Evolutionary conservation across 2,329 filamentous ascomycete species (phyloP), one percentile per base, ranked within the genome.

Genomic region (Fusarium pseudoanthophilum): DNA sequence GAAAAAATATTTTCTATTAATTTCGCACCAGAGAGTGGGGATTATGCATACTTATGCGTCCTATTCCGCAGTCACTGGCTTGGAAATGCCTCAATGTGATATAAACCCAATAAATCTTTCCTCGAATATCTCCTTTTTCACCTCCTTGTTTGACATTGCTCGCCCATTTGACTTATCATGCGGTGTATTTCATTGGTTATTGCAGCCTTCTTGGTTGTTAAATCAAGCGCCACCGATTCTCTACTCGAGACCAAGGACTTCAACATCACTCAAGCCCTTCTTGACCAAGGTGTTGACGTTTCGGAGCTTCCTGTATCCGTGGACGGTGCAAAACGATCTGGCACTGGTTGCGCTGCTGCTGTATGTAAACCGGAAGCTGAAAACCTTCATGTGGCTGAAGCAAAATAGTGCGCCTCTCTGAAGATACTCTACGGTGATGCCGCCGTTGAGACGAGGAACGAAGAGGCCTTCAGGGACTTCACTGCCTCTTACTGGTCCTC

Each of bases 351-450:
- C 2, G 57, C 48, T 37, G 57, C 60, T 34, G 57, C 69, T 26
- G 70, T 73, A 64, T 28, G 64, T 52, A 4, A 14, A 16, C 7
- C 14, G 0, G 4, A 15, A 5, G 16, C 11, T 10, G 1, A 11
- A 6, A 10, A 28, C 7, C 16, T 18, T 40, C 2, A 28, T 5
- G 8, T n/a, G 8, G 26, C 45, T 42, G 4, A 49, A 28, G 32
- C 15, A 26, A 3, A 32, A 48, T 42, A 72, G 69, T 72, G 70
- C 45, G 9, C 58, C 10, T 60, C 70, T 11, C 57, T 73, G 7
- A 69, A 63, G 18, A 60, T 72, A 11, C 52, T 73, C 7, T 73
- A 73, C n/a, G 69, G 70, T 5, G 64, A 72, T 26, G 34, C 16
- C 2, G 30, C 60, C 10, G 53, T 72, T 42, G 57, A 72, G 43